Evolutionary conservation across 2,329 filamentous ascomycete genomes (phyloP).

Genomic region (Ophiostoma himal-ulmi): DNA sequence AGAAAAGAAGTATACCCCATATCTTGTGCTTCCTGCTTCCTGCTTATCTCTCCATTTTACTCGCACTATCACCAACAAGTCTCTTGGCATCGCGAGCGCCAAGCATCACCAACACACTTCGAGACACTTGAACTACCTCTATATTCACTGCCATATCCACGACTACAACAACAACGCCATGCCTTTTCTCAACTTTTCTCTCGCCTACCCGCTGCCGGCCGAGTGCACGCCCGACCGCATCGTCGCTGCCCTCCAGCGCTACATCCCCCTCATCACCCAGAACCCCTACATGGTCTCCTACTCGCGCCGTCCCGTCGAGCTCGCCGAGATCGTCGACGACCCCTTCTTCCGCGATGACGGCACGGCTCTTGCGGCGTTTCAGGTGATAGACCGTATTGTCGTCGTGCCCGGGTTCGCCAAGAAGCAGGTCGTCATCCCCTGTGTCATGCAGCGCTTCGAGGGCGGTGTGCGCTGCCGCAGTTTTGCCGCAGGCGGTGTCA

Average conservation of each 20-base stretch:
- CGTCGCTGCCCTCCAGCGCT: constrained; percentile 37
- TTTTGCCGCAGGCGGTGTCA: constrained; percentile 40
- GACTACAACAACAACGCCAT: constrained; percentile 26
- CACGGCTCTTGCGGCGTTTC: constrained; percentile 30
- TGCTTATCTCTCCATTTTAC: not conserved
- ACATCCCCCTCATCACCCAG: constrained; percentile 38
- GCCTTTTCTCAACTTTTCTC: constrained; percentile 35
- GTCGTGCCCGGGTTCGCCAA: constrained; percentile 38
- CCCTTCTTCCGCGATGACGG: constrained; percentile 38
- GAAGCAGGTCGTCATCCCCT: constrained; percentile 39
- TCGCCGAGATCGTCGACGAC: constrained; percentile 36
- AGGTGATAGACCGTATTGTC: constrained; percentile 35
- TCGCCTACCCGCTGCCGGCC: constrained; percentile 40
- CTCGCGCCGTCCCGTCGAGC: constrained; percentile 33
- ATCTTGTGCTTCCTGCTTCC: too few relatives aligned
- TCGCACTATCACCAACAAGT: not conserved
- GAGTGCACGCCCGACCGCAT: constrained; percentile 36
- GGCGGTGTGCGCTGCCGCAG: constrained; percentile 41
- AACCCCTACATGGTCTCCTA: constrained; percentile 38
- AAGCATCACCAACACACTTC: not conserved
- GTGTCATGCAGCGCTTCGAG: constrained; percentile 40
- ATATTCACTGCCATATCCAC: not conserved
- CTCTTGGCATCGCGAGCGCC: not conserved
- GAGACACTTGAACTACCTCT: not conserved
- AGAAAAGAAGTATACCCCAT: not conserved